A percentile compares a stretch with the other conserved stretches of the same genome.
These are phyloP conservation scores for Trichosporon asahii DNA, from an alignment of 1,284 basidiomycete genomes.

Conservation along the genomic window DNA sequence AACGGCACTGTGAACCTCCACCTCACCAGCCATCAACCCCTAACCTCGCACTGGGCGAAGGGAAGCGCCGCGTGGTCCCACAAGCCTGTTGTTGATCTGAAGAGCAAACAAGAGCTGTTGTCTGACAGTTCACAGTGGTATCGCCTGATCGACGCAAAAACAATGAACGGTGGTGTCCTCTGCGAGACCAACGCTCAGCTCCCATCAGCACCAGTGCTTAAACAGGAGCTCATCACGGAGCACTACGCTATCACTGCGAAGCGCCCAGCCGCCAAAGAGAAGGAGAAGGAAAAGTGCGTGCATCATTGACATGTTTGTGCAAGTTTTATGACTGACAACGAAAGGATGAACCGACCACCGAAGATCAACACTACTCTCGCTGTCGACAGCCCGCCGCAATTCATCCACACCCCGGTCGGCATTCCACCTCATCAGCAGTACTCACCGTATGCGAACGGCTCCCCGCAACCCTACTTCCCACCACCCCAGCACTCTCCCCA, in stretches of 20 bases:
- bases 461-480: conserved; percentile 6
- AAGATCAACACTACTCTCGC: conserved; percentile 18
- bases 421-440: conserved; percentile 8
- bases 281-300: conserved; percentile 1
- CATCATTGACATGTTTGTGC: neutral
- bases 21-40: conserved; percentile 1
- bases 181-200: conserved; percentile 22
- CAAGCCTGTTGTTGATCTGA: neutral
- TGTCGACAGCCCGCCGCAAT: neutral
- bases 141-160: conserved; percentile 10
- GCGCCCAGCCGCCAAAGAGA: conserved; percentile 24
- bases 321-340: neutral
- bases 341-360: conserved; percentile 21
- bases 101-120: neutral
- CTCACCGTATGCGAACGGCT: conserved; percentile 8
- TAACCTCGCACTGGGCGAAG: conserved; percentile 3
- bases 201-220: conserved; percentile 24
- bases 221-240: conserved; percentile 29
- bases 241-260: conserved; percentile 28
- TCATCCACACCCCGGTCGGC: conserved; percentile 3
- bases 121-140: neutral
- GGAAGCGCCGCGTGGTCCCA: neutral
- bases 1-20: neutral
- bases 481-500: conserved; percentile 8
- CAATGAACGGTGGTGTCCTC: conserved; percentile 28